Evolutionary conservation across 1,284 basidiomycete genomes (phyloP).

Genomic region (Trichosporon sp.): DNA sequence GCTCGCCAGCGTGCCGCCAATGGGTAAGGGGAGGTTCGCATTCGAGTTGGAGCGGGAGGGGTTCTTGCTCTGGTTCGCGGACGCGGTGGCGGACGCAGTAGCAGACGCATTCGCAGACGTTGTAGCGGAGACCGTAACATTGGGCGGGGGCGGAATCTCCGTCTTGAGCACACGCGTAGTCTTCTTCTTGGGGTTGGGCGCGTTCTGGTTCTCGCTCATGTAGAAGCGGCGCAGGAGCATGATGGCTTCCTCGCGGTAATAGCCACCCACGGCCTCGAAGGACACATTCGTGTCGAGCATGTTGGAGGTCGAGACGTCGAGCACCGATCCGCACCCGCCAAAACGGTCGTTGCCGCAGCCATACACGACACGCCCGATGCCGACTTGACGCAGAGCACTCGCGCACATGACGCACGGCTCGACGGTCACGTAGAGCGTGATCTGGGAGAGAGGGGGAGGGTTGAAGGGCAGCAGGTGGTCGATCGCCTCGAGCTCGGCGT

Average conservation of each 20-base stretch:
- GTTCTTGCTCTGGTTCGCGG: slow-evolving; percentile 24
- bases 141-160: slow-evolving; percentile 52
- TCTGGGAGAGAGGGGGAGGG: slow-evolving; percentile 68
- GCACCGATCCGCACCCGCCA: slow-evolving; percentile 93
- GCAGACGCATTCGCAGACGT: slow-evolving; percentile 4
- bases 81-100: not conserved
- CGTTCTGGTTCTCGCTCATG: slow-evolving; percentile 87
- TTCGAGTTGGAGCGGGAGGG: slow-evolving; percentile 23
- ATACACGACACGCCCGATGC: slow-evolving; percentile 87
- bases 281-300: slow-evolving; percentile 70
- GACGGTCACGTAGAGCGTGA: slow-evolving; percentile 94
- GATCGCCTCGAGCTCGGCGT: slow-evolving; percentile 97
- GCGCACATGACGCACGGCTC: slow-evolving; percentile 99
- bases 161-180: slow-evolving; percentile 56
- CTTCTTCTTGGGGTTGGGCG: slow-evolving; percentile 57
- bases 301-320: slow-evolving; percentile 72
- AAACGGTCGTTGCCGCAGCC: slow-evolving; percentile 97
- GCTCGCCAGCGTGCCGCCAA: slow-evolving; percentile 39
- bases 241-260: slow-evolving; percentile 88
- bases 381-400: slow-evolving; percentile 87
- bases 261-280: slow-evolving; percentile 80
- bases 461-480: slow-evolving; percentile 76
- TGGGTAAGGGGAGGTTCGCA: slow-evolving; percentile 27
- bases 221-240: slow-evolving; percentile 94
- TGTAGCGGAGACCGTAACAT: slow-evolving; percentile 20